Conservation (phyloP, 768 basidiomycete genomes). For the Mycena belliarum region DNA sequence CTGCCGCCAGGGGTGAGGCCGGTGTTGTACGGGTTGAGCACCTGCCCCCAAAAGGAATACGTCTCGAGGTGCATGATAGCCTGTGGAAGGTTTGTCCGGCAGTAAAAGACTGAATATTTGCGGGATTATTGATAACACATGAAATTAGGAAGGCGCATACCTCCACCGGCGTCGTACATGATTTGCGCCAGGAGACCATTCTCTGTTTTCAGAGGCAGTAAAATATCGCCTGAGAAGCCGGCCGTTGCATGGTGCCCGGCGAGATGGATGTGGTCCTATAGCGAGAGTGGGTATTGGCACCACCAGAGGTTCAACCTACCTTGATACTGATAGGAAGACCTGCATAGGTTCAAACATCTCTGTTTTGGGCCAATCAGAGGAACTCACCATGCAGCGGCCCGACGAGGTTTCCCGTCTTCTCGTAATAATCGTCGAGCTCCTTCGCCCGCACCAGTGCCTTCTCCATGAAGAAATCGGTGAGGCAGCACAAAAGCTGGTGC, state of each 20-base stretch:
- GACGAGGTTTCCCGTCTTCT: slow-evolving; percentile 36
- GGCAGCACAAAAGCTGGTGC: slow-evolving; percentile 43
- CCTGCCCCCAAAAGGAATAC: slow-evolving; percentile 34
- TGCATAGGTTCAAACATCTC: not conserved
- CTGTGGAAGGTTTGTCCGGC: slow-evolving; percentile 47
- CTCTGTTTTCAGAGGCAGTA: slow-evolving; percentile 12
- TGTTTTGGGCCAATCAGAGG: not conserved
- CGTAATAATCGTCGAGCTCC: slow-evolving; percentile 42
- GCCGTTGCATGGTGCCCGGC: slow-evolving; percentile 40
- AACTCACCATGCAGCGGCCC: slow-evolving; percentile 45
- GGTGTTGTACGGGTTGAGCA: slow-evolving; percentile 46
- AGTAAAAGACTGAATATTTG: slow-evolving; percentile 37
- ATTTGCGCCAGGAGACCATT: slow-evolving; percentile 32
- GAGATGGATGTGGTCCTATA: slow-evolving; percentile 42
- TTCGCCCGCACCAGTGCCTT: slow-evolving; percentile 39
- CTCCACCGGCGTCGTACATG: slow-evolving; percentile 43
- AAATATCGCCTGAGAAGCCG: slow-evolving; percentile 33
- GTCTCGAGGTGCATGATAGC: slow-evolving; percentile 41
- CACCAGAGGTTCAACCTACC: slow-evolving; percentile 30
- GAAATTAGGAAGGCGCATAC: slow-evolving; percentile 12
- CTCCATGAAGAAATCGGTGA: slow-evolving; percentile 49
- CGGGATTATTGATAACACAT: not conserved
- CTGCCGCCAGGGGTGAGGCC: slow-evolving; percentile 50
- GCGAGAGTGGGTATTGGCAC: not conserved
- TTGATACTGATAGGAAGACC: slow-evolving; percentile 40